Percentiles rank a stretch among this genome's conserved stretches.
These are phyloP conservation scores for Takashimella koratensis DNA, from an alignment of 1,284 basidiomycete genomes.

Conservation along the genomic window DNA sequence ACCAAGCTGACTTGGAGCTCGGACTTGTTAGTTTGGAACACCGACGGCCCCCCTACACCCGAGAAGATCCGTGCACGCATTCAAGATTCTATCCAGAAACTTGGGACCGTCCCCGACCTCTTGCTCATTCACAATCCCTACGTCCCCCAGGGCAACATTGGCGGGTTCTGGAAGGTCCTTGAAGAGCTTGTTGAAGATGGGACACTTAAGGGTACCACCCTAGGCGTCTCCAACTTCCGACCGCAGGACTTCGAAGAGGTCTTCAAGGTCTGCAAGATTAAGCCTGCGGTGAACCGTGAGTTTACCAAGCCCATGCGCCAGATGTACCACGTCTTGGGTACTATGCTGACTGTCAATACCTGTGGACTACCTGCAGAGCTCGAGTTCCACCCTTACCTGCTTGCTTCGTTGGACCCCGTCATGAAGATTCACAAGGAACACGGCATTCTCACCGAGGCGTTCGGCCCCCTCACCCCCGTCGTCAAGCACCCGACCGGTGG, in stretches of 20 bases:
- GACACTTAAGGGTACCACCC: conserved; percentile 56
- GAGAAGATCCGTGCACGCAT: not conserved
- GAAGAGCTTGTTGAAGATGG: conserved; percentile 48
- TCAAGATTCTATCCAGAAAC: conserved; percentile 1
- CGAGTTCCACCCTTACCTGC: conserved; percentile 72
- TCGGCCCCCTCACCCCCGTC: conserved; percentile 57
- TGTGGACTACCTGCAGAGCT: no score
- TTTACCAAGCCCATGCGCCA: not conserved
- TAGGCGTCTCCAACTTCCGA: conserved; percentile 42
- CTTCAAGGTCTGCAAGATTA: conserved; percentile 52
- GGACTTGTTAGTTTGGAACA: not conserved
- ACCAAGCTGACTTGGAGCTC: not conserved
- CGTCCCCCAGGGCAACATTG: conserved; percentile 1
- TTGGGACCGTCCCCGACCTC: conserved; percentile 1
- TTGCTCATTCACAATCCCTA: conserved; percentile 6
- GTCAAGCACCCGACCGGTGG: conserved; percentile 55
- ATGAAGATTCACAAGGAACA: conserved; percentile 58
- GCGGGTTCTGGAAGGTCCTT: conserved; percentile 7
- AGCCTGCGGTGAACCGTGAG: conserved; percentile 70
- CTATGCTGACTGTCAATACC: no score
- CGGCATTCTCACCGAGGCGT: conserved; percentile 63
- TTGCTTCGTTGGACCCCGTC: conserved; percentile 58
- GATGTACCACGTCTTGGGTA: no score
- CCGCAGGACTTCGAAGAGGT: conserved; percentile 33
- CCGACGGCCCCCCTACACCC: no score